These are phyloP conservation scores for Scenedesmus sp. DNA, from an alignment of 163 green algal genomes.

Conservation along the genomic window DNA sequence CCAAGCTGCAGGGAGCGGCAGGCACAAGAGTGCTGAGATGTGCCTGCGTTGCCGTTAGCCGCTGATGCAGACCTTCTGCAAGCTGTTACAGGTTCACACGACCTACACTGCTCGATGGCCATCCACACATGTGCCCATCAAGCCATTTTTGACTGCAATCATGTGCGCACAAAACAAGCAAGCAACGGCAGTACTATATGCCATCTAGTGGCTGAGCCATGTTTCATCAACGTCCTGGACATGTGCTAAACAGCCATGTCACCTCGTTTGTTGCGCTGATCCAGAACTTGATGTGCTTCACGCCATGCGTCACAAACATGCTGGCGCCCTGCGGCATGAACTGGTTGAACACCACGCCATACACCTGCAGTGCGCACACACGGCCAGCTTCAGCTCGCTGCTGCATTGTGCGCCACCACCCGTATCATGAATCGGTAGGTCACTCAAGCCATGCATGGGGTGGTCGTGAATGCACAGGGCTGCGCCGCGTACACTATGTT, in stretches of 20 bases:
- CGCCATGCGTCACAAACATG: constrained; percentile 80
- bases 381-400: not conserved
- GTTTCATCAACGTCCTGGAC: too few relatives aligned
- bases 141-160: too few relatives aligned
- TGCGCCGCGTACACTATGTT: not conserved
- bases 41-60: not conserved
- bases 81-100: too few relatives aligned
- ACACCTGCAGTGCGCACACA: constrained; percentile 64
- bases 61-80: not conserved
- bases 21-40: not conserved
- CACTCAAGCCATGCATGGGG: too few relatives aligned
- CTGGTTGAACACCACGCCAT: constrained; percentile 78
- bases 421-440: too few relatives aligned
- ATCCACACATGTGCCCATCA: too few relatives aligned
- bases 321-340: constrained; percentile 55
- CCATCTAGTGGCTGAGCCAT: too few relatives aligned
- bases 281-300: constrained; percentile 85
- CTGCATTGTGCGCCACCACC: not conserved
- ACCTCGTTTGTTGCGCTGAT: not conserved
- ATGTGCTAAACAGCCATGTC: not conserved
- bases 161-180: too few relatives aligned
- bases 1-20: constrained; percentile 23
- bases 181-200: not conserved
- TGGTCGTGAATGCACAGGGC: not conserved
- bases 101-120: not conserved